Evolutionary conservation across 306 rosid genomes (phyloP), one percentile per base, ranked within the genome.

Genomic region (Trifolium pratense): DNA sequence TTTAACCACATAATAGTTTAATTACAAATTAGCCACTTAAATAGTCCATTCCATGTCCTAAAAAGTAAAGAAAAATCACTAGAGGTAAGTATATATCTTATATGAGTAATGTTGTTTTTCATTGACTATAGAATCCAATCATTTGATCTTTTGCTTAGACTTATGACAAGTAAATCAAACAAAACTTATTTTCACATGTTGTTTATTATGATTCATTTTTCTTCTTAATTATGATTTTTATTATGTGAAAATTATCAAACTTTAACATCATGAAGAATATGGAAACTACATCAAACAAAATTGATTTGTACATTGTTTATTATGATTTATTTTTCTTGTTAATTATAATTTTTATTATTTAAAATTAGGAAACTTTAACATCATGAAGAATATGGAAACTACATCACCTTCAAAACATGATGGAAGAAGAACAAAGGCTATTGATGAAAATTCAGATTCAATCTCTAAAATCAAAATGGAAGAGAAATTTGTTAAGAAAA

Each of bases 391-490:
- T 17, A 39, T 58, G 69, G 73, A 66, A 31, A 31, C 15, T 31
- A 57, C 6, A 46, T 15, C 9, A 46, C 20, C 4, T 40, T 3
- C 6, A 31, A 31, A 31, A 31, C 34, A 31, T 31, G 4, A 31
- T 31, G 34, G 34, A 31, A 39, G 43, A 10, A 39, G 25, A 43
- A 43, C 25, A 52, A 18, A 42, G 43, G 0, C 18, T 26, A 26
- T 43, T 46, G 75, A 56, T 21, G 61, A 23, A 6, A 46, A 45
- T 79, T 23, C 73, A 5, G 21, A 55, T 66, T 68, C 75, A 36
- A 25, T 48, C 14, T 59, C 76, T 67, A 61, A 23, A 67, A 46
- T 73, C 10, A 73, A 68, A 52, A 57, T 17, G 56, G 34, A 66
- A 66, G 26, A 58, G 66, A 73, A 36, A 4, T 1, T 45, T 26